A percentile compares a stretch with the other conserved stretches of the same genome.
These are phyloP conservation scores for Cladophialophora bantiana DNA, from an alignment of 2,329 filamentous ascomycete genomes.

Conservation along the genomic window DNA sequence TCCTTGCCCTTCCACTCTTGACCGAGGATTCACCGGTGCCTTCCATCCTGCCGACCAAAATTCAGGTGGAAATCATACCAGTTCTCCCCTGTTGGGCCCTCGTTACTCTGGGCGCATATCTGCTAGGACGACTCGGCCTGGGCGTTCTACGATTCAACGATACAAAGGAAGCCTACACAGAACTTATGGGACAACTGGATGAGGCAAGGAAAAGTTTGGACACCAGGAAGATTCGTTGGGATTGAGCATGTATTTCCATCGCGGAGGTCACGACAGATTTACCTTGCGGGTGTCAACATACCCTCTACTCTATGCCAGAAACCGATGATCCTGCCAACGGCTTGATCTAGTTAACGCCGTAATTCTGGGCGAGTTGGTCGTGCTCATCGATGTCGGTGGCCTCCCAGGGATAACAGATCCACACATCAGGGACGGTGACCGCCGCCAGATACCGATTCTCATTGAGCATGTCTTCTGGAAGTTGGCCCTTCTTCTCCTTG, in stretches of 20 bases:
- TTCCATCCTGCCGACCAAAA: conserved; percentile 40
- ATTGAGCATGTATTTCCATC: conserved; percentile 41
- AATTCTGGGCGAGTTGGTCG: conserved; percentile 70
- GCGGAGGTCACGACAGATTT: background rate
- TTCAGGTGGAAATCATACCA: conserved; percentile 73
- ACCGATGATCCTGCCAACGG: background rate
- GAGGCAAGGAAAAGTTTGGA: conserved; percentile 53
- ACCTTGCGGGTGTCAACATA: background rate
- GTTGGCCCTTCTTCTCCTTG: conserved; percentile 88
- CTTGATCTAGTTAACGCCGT: conserved; percentile 39
- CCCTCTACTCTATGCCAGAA: conserved; percentile 18
- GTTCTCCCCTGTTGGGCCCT: conserved; percentile 92
- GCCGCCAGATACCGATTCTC: conserved; percentile 80
- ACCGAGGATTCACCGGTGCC: conserved; percentile 39
- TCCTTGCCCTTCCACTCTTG: conserved; percentile 40
- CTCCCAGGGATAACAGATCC: conserved; percentile 99
- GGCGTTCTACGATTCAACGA: conserved; percentile 97
- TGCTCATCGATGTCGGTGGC: conserved; percentile 93
- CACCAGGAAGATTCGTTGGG: conserved; percentile 52
- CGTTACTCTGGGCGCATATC: conserved; percentile 88
- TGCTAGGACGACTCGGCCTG: conserved; percentile 89
- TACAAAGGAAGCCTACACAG: conserved; percentile 86
- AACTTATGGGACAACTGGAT: conserved; percentile 82
- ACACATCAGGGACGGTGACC: conserved; percentile 87
- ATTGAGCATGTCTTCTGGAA: conserved; percentile 77